Evolutionary conservation across 2,329 filamentous ascomycete genomes (phyloP).

Genomic region (Fusarium torulosum): DNA sequence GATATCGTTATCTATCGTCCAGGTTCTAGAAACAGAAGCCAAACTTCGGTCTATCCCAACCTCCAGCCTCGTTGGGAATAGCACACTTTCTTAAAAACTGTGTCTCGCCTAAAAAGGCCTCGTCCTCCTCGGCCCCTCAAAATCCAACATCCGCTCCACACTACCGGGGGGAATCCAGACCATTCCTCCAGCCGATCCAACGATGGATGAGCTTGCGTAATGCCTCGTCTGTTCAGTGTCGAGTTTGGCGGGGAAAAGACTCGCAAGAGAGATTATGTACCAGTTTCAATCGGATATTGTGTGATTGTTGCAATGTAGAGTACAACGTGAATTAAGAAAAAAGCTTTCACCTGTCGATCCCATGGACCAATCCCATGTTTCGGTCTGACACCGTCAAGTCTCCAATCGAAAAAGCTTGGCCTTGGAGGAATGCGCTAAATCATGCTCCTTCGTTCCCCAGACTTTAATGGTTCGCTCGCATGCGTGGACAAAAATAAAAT

Average conservation of each 20-base stretch:
- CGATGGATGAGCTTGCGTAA: slow-evolving; percentile 45
- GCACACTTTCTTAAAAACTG: slow-evolving; percentile 10
- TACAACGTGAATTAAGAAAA: slow-evolving; percentile 4
- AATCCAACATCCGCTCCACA: slow-evolving; percentile 26
- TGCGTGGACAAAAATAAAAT: background rate
- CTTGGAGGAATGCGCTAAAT: slow-evolving; percentile 19
- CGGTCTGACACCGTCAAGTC: slow-evolving; percentile 19
- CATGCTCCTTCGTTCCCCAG: slow-evolving; percentile 31
- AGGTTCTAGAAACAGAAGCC: slow-evolving; percentile 32
- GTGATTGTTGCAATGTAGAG: slow-evolving; percentile 7
- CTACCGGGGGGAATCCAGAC: slow-evolving; percentile 39
- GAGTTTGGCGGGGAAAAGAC: background rate
- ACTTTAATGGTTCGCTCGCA: slow-evolving; percentile 24
- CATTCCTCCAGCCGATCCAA: slow-evolving; percentile 36
- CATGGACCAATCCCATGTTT: slow-evolving; percentile 17
- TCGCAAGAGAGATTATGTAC: slow-evolving; percentile 7
- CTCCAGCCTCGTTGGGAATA: slow-evolving; percentile 43
- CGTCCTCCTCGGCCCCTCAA: slow-evolving; percentile 6
- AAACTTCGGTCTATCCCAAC: slow-evolving; percentile 20
- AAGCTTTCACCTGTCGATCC: slow-evolving; percentile 34
- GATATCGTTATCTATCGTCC: slow-evolving; percentile 12
- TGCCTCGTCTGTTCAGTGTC: slow-evolving; percentile 19
- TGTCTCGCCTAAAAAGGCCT: slow-evolving; percentile 36
- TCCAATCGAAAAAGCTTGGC: slow-evolving; percentile 39
- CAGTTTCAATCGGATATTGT: slow-evolving; percentile 25